These are phyloP conservation scores for Nannochloropsis salina DNA, from an alignment of 108 stramenopile species.

Conservation along the genomic window DNA sequence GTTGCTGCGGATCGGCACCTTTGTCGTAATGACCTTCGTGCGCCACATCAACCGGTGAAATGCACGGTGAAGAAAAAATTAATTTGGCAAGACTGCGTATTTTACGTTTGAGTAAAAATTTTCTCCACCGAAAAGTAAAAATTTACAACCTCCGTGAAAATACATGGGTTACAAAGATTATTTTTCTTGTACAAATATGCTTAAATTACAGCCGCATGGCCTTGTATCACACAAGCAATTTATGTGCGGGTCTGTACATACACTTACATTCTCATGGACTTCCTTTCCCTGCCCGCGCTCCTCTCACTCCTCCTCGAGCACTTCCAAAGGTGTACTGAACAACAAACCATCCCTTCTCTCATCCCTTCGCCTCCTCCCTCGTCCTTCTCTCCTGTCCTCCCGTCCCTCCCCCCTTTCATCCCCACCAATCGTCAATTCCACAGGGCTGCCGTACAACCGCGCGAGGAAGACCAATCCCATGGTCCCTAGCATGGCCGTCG, in stretches of 20 bases:
- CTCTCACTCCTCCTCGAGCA: background rate
- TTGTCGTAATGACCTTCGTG: constrained; percentile 31
- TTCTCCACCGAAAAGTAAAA: too few relatives aligned
- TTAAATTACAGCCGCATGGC: too few relatives aligned
- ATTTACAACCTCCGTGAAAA: too few relatives aligned
- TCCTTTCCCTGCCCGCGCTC: background rate
- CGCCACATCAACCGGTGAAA: constrained; percentile 30
- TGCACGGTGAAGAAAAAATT: background rate
- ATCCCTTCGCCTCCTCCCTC: background rate
- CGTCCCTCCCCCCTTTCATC: background rate
- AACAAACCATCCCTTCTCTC: background rate
- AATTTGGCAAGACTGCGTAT: background rate
- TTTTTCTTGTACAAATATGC: too few relatives aligned
- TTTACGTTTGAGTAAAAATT: too few relatives aligned
- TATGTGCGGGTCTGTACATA: too few relatives aligned
- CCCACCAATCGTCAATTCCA: background rate
- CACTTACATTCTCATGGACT: too few relatives aligned
- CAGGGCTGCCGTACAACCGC: background rate
- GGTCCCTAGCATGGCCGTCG: background rate
- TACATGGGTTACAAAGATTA: too few relatives aligned
- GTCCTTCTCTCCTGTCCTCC: background rate
- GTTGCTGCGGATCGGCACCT: background rate
- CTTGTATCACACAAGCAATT: too few relatives aligned
- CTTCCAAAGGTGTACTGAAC: constrained; percentile 9
- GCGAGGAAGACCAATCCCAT: background rate